Evolutionary conservation across 2,329 filamentous ascomycete species (phyloP).

Genomic region (Teratosphaeria epicoccoides): DNA sequence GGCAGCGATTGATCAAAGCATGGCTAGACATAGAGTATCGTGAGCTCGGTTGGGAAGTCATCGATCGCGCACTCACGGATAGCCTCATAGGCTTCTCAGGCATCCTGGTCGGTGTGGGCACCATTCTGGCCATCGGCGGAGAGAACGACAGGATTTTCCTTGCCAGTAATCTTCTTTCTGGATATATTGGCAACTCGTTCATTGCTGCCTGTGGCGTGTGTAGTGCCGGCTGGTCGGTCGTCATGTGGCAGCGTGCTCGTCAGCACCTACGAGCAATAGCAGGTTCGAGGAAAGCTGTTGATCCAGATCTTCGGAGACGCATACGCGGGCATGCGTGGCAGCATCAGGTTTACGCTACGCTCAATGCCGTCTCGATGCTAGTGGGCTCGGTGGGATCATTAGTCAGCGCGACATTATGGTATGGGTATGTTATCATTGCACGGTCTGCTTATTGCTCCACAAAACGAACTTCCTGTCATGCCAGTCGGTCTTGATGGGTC

Average conservation of each 20-base stretch:
- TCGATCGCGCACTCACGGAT: conserved; percentile 45
- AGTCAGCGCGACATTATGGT: conserved; percentile 42
- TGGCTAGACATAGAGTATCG: conserved; percentile 37
- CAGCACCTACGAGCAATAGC: conserved; percentile 22
- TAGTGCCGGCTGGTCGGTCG: conserved; percentile 40
- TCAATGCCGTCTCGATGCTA: conserved; percentile 38
- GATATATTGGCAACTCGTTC: conserved; percentile 45
- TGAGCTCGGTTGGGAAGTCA: conserved; percentile 41
- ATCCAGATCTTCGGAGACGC: conserved; percentile 6
- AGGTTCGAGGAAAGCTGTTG: conserved; percentile 11
- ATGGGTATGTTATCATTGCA: conserved; percentile 42
- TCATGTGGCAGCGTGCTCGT: conserved; percentile 33
- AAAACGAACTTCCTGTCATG: conserved; percentile 8
- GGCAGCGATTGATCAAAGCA: conserved; percentile 7
- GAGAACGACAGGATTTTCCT: conserved; percentile 32
- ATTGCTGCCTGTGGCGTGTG: conserved; percentile 40
- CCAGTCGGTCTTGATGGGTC: conserved; percentile 3
- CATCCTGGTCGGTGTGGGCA: conserved; percentile 41
- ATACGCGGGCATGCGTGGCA: conserved; percentile 23
- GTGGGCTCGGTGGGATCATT: conserved; percentile 41
- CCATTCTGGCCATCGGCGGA: conserved; percentile 45
- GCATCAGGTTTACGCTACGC: conserved; percentile 36
- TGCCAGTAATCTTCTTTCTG: conserved; percentile 44
- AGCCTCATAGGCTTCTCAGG: conserved; percentile 40
- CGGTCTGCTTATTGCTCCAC: conserved; percentile 36